Base-by-base conservation (phyloP, 2,329 filamentous ascomycete species). In the Alternaria longipes region DNA sequence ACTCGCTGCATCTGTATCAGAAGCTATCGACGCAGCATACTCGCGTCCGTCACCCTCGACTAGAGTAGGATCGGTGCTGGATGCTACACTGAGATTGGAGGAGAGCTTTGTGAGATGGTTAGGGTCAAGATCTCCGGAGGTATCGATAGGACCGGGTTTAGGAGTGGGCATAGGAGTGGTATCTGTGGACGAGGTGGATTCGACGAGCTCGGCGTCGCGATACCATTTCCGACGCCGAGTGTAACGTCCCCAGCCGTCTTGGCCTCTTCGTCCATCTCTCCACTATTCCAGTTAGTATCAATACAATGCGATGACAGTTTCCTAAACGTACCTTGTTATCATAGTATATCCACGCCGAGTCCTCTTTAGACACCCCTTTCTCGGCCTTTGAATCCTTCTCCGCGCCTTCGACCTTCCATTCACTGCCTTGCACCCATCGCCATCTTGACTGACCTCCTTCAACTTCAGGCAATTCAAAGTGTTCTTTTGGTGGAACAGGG, bases 211-310 rank as follows among this genome's bases (percentile, higher is more conserved):
- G 9, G 95, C 95, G 75, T 98, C 95, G 40, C 95, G 91, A 74
- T 93, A 95, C 95, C 95, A 99, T 80, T 98, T 97, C 64, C 95
- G 84, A 22, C 95, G 88, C 14, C 95, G 88, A 0, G 95, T 99
- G 85, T 97, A 99, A 58, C 93, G 89, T 41, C 92, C 92, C 95
- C 95, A 99, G 54, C 94, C 92, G 71, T 99, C 95, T 75, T 87
- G 85, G 4, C 92, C 92, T 61, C 93, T 87, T 16, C 91, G 90
- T 18, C 94, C 94, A 69, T 92, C 91, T 76, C 93, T 90, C 95
- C 95, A 99, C 90, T 96, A 24, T 22, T 6, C 7, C 16, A 16
- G 30, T 75, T 47, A 76, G 67, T 54, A 26, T 57, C 5, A 8
- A 30, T 34, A 41, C 16, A n/a, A 50, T 16, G 14, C 45, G 11